Conservation (phyloP, 208 protist species). For the Acanthamoeba sp. region DNA sequence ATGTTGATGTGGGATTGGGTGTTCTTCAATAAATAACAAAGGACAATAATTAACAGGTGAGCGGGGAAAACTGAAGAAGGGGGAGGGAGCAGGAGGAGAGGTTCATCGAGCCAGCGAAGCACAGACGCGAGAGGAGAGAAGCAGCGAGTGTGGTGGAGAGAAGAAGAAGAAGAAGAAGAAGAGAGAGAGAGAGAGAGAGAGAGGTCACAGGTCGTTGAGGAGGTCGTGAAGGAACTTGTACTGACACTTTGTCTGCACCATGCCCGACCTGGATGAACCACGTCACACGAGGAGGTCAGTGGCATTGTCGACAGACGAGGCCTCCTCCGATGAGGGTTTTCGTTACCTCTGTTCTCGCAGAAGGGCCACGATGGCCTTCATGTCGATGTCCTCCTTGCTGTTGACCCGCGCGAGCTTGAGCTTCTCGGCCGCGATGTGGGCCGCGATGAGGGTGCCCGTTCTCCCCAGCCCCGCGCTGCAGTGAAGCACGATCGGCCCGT, state of each 20-base stretch:
- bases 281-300: background rate
- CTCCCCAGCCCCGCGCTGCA: constrained; percentile 60
- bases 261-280: background rate
- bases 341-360: constrained; percentile 39
- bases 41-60: background rate
- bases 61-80: background rate
- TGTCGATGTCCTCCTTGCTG: constrained; percentile 42
- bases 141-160: background rate
- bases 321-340: no score
- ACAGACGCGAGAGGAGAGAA: background rate
- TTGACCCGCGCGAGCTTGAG: background rate
- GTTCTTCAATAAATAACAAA: no score
- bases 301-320: no score
- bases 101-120: background rate
- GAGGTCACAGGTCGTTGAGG: constrained; percentile 27
- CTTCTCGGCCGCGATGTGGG: constrained; percentile 47
- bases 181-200: background rate
- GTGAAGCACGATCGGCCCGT: constrained; percentile 59
- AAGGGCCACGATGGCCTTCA: constrained; percentile 11
- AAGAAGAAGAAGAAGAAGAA: background rate
- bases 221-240: constrained; percentile 61
- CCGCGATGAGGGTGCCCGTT: constrained; percentile 39
- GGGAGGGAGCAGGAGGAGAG: background rate
- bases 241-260: constrained; percentile 60
- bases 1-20: no score